Evolutionary conservation across 257 asterid species (phyloP).

Genomic region (Scutellaria baicalensis): DNA sequence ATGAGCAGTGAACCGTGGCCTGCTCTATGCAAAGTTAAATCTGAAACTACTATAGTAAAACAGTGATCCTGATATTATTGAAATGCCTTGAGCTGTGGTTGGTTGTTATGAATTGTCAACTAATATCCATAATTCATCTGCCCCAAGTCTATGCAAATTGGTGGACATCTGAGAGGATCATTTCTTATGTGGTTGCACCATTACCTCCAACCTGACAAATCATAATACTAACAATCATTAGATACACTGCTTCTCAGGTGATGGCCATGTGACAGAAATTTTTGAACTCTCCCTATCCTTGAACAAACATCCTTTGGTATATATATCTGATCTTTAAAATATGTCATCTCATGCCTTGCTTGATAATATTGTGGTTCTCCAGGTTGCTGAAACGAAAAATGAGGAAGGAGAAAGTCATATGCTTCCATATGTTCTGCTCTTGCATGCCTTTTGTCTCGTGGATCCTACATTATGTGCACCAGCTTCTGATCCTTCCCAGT

Average conservation of each 20-base stretch:
- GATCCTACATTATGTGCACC: slow-evolving; percentile 93
- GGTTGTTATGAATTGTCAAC: slow-evolving; percentile 5
- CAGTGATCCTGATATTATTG: background rate
- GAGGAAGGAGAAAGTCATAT: slow-evolving; percentile 74
- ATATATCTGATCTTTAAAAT: slow-evolving; percentile 3
- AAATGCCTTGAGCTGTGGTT: slow-evolving; percentile 4
- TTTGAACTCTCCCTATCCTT: background rate
- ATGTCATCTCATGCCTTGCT: background rate
- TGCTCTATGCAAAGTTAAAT: background rate
- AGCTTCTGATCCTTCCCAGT: slow-evolving; percentile 93
- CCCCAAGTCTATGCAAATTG: background rate
- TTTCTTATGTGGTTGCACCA: background rate
- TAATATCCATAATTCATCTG: background rate
- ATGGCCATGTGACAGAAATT: background rate
- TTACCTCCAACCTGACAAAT: background rate
- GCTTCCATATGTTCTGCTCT: slow-evolving; percentile 86
- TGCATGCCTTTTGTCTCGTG: slow-evolving; percentile 89
- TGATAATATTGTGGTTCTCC: slow-evolving; percentile 20
- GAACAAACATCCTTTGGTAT: background rate
- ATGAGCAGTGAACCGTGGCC: background rate
- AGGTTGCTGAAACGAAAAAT: slow-evolving; percentile 73
- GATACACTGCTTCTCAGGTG: slow-evolving; percentile 10
- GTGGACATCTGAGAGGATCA: slow-evolving; percentile 7
- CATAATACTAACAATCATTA: background rate
- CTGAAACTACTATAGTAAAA: background rate